Percentiles rank a stretch among this genome's conserved stretches.
Conservation (phyloP, 1,284 basidiomycete species). For the Ustilago esculenta region DNA sequence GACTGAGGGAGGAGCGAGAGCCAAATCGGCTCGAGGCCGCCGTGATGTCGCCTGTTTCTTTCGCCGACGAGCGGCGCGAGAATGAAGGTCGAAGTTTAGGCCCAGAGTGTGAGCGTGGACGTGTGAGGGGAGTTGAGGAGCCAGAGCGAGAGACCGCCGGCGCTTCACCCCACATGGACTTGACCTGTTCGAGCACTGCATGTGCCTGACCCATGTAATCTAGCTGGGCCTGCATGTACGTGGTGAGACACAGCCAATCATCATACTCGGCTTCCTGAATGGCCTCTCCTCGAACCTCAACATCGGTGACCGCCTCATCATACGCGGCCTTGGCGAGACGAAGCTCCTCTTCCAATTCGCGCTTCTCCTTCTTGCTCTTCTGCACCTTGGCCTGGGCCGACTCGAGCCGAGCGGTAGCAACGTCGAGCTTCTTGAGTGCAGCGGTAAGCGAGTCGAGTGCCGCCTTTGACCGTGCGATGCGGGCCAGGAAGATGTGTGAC, state of each 20-base stretch:
- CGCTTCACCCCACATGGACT: conserved; percentile 23
- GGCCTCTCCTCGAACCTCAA: conserved; percentile 45
- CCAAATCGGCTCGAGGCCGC: conserved; percentile 14
- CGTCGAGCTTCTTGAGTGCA: conserved; percentile 51
- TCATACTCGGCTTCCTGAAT: conserved; percentile 53
- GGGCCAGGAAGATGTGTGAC: conserved; percentile 42
- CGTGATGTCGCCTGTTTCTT: conserved; percentile 17
- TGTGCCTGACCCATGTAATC: conserved; percentile 50
- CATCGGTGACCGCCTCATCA: conserved; percentile 55
- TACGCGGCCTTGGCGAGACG: conserved; percentile 54
- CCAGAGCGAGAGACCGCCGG: conserved; percentile 10
- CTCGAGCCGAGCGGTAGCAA: conserved; percentile 43
- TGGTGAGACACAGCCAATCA: conserved; percentile 49
- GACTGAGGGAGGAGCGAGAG: conserved; percentile 28
- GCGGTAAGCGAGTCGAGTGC: conserved; percentile 40
- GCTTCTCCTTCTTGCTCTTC: conserved; percentile 61
- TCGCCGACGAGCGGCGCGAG: conserved; percentile 23
- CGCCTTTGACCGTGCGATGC: conserved; percentile 45
- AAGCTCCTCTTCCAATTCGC: conserved; percentile 58
- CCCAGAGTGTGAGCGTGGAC: conserved; percentile 13
- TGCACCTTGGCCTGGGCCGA: conserved; percentile 52
- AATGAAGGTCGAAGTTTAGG: conserved; percentile 24
- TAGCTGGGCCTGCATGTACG: conserved; percentile 52
- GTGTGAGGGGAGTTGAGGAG: conserved; percentile 4
- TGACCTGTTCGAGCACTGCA: conserved; percentile 52